phyloP scores from a whole-genome alignment of 257 asterid species.

The Nicotiana undulata region DNA sequence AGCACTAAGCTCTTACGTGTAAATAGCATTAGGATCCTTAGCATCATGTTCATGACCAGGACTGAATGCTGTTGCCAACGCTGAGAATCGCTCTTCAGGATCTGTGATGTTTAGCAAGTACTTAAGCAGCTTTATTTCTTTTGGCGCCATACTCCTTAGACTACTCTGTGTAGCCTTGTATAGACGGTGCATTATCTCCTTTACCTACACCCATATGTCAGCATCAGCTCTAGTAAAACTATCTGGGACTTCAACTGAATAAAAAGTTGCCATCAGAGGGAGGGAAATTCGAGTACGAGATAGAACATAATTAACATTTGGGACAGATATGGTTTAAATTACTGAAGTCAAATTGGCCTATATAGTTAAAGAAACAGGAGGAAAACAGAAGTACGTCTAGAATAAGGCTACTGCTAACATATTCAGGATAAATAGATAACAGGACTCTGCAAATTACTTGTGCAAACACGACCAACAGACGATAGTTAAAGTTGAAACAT shows the following conservation, averaged over 20 bases:
- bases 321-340: background rate
- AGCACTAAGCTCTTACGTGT: conserved; percentile 46
- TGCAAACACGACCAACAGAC: background rate
- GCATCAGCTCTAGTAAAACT: background rate
- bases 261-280: background rate
- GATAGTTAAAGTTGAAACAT: background rate
- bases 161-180: conserved; percentile 85
- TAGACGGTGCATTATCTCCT: conserved; percentile 77
- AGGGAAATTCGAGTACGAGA: background rate
- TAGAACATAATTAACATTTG: background rate
- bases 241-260: background rate
- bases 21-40: conserved; percentile 63
- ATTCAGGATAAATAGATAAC: background rate
- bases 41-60: conserved; percentile 66
- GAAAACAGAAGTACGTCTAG: background rate
- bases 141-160: conserved; percentile 73
- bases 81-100: conserved; percentile 93
- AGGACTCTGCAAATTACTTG: background rate
- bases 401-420: background rate
- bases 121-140: conserved; percentile 82
- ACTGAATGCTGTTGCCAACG: conserved; percentile 84
- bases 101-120: conserved; percentile 73
- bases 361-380: background rate
- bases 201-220: conserved; percentile 45
- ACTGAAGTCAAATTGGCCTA: background rate